A percentile compares a stretch with the other conserved stretches of the same genome.
phyloP scores from a whole-genome alignment of 768 basidiomycete species.

The Dentipellis fragilis region DNA sequence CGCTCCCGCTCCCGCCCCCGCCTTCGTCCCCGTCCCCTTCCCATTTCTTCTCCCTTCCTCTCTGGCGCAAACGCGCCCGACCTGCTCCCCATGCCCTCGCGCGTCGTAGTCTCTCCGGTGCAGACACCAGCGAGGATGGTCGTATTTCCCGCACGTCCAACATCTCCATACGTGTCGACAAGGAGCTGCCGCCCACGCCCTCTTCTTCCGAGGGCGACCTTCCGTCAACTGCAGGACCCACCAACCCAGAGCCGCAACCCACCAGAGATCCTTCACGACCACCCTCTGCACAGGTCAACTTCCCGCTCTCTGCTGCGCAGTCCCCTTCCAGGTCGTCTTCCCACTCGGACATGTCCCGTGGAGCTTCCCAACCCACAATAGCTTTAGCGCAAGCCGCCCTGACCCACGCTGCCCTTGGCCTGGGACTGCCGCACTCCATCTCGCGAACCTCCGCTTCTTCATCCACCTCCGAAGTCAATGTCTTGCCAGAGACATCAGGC shows the following conservation, averaged over 20 bases:
- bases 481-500: constrained; percentile 26
- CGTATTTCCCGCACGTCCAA: constrained; percentile 1
- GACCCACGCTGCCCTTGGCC: constrained; percentile 48
- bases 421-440: constrained; percentile 48
- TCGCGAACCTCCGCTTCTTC: constrained; percentile 31
- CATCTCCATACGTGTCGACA: constrained; percentile 14
- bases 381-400: constrained; percentile 47
- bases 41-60: constrained; percentile 58
- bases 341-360: not conserved
- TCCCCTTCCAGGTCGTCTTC: constrained; percentile 4
- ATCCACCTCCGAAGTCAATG: constrained; percentile 37
- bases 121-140: constrained; percentile 17
- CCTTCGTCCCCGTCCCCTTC: constrained; percentile 40
- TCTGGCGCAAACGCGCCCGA: constrained; percentile 47
- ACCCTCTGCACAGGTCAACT: not conserved
- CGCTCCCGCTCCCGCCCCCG: too few relatives aligned
- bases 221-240: not conserved
- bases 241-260: not conserved
- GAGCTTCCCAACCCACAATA: constrained; percentile 22
- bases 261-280: too few relatives aligned
- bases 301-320: constrained; percentile 8
- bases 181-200: constrained; percentile 25
- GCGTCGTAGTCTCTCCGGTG: constrained; percentile 20
- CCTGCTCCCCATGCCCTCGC: constrained; percentile 19
- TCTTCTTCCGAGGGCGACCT: constrained; percentile 11